These are phyloP conservation scores for Suillus plorans DNA, from an alignment of 768 basidiomycete genomes.

Conservation along the genomic window DNA sequence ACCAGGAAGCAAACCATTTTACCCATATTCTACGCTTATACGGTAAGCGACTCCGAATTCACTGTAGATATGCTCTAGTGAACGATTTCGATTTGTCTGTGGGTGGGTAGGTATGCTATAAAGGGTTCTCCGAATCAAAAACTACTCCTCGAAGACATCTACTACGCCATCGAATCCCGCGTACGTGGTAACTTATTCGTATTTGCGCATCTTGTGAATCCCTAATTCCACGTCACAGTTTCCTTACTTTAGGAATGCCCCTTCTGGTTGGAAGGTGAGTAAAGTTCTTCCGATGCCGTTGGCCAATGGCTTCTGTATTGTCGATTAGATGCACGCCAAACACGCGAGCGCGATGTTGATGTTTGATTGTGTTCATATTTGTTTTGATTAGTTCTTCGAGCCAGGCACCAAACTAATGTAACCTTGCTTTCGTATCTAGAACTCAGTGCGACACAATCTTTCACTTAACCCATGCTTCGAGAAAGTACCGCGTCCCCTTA, in stretches of 20 bases:
- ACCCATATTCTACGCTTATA: conserved; percentile 88
- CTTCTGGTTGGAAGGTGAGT: conserved; percentile 90
- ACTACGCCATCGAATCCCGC: conserved; percentile 87
- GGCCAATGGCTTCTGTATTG: conserved; percentile 1
- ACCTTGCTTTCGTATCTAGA: conserved; percentile 43
- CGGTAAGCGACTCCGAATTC: conserved; percentile 51
- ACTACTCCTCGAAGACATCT: conserved; percentile 83
- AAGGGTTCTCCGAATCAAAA: conserved; percentile 90
- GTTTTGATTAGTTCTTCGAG: conserved; percentile 41
- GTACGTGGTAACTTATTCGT: conserved; percentile 43
- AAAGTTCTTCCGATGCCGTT: neutral
- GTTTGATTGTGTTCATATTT: conserved; percentile 61
- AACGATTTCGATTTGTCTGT: conserved; percentile 10
- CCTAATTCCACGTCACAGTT: conserved; percentile 49
- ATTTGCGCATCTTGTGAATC: neutral
- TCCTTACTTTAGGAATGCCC: conserved; percentile 84
- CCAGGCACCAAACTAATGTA: conserved; percentile 28
- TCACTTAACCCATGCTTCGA: conserved; percentile 91
- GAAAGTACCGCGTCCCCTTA: conserved; percentile 88
- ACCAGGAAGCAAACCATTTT: conserved; percentile 87
- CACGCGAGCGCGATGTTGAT: conserved; percentile 62
- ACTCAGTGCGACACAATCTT: conserved; percentile 88
- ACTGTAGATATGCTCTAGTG: neutral
- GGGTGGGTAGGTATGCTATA: conserved; percentile 70
- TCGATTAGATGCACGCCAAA: conserved; percentile 15